Conservation (phyloP, 2,329 filamentous ascomycete species). For the Claviceps cyperi region DNA sequence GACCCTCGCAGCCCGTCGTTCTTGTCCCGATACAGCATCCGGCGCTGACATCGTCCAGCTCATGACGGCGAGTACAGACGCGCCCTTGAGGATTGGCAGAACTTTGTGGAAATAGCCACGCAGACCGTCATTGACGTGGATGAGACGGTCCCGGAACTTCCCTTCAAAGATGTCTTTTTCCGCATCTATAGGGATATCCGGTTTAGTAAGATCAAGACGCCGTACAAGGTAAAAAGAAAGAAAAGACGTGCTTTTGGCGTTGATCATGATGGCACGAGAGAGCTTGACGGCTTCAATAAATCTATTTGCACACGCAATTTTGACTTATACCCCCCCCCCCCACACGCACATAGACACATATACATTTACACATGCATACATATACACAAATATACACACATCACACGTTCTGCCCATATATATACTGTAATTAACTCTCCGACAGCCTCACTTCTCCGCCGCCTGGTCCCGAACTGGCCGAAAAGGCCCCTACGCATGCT, state of each 20-base stretch:
- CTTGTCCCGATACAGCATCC: background rate
- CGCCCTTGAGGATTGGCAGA: constrained; percentile 67
- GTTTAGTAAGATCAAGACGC: constrained; percentile 71
- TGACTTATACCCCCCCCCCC: too few relatives aligned
- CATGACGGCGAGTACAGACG: constrained; percentile 68
- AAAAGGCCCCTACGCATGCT: constrained; percentile 77
- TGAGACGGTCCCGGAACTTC: constrained; percentile 72
- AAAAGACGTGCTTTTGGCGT: background rate
- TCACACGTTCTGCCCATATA: background rate
- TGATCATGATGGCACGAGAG: too few relatives aligned
- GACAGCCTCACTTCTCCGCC: constrained; percentile 63
- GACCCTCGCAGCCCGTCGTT: too few relatives aligned
- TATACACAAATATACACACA: background rate
- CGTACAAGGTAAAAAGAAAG: constrained; percentile 56
- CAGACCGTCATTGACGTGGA: constrained; percentile 58
- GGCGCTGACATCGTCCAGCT: constrained; percentile 29
- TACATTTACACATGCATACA: background rate
- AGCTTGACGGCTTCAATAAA: too few relatives aligned
- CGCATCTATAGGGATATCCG: constrained; percentile 78
- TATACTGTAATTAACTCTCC: background rate
- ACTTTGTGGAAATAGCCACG: constrained; percentile 60
- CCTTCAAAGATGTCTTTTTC: constrained; percentile 73
- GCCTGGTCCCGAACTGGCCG: constrained; percentile 78
- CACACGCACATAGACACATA: too few relatives aligned
- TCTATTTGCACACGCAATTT: too few relatives aligned